Percentiles rank a stretch among this genome's conserved stretches.
Conservation (phyloP, 805 yeast genomes). For the Wickerhamiella vanderwaltii region DNA sequence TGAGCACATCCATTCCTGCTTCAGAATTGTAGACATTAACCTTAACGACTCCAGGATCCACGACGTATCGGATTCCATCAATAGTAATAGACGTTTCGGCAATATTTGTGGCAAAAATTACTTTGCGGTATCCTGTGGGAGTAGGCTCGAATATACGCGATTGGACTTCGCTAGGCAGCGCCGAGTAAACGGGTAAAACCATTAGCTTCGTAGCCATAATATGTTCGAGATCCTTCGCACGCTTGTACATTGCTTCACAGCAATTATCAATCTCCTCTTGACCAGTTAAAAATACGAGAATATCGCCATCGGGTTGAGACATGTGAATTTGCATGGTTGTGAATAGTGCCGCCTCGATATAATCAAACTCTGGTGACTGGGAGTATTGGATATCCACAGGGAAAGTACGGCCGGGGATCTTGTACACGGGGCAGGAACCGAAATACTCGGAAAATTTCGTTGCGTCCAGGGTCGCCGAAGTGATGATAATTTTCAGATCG, state of each 20-base stretch:
- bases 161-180: conserved; percentile 77
- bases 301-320: conserved; percentile 55
- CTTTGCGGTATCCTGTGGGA: conserved; percentile 65
- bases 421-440: conserved; percentile 70
- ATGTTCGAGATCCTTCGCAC: conserved; percentile 52
- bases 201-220: conserved; percentile 44
- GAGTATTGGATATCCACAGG: conserved; percentile 84
- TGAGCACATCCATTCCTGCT: conserved; percentile 77
- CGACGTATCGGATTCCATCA: conserved; percentile 88
- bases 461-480: conserved; percentile 94
- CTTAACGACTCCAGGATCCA: conserved; percentile 91
- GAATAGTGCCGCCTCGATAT: conserved; percentile 76
- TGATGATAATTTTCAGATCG: conserved; percentile 63
- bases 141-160: conserved; percentile 75
- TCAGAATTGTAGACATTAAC: conserved; percentile 80
- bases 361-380: conserved; percentile 79
- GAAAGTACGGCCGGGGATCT: conserved; percentile 84
- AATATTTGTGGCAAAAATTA: conserved; percentile 88
- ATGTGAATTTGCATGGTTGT: conserved; percentile 79
- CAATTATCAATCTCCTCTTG: conserved; percentile 90
- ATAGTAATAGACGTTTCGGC: conserved; percentile 96
- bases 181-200: conserved; percentile 82
- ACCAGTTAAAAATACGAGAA: conserved; percentile 83
- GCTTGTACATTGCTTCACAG: conserved; percentile 57
- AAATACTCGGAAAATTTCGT: conserved; percentile 74